Conservation (phyloP, 2,329 filamentous ascomycete genomes). For the Colletotrichum aenigma region DNA sequence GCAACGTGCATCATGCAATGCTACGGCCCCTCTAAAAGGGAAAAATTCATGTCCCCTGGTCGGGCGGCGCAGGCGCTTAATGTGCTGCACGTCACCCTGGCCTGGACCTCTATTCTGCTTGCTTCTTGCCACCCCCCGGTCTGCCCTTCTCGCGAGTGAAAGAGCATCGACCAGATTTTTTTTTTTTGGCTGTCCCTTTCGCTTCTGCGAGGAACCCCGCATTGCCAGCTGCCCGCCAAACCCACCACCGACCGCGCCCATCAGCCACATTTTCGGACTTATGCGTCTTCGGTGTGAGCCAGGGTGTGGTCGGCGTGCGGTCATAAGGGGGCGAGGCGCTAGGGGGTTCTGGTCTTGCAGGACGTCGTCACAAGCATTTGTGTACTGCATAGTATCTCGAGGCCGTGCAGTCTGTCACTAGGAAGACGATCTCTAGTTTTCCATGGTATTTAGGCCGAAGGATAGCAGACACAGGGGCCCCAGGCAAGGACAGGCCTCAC, state of each 20-base stretch:
- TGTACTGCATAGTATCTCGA: too few relatives aligned
- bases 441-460: not conserved
- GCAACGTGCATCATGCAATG: conserved; percentile 13
- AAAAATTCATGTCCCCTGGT: not conserved
- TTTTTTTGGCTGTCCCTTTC: not conserved
- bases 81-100: conserved; percentile 15
- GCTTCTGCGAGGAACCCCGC: conserved; percentile 1
- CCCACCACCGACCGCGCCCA: not conserved
- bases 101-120: not conserved
- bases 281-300: conserved; percentile 1
- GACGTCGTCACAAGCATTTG: not conserved
- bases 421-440: not conserved
- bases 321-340: not conserved
- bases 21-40: not conserved
- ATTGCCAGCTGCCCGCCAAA: not conserved
- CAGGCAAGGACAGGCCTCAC: conserved; percentile 6
- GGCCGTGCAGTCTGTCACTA: not conserved
- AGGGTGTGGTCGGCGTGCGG: not conserved
- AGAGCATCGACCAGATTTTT: not conserved
- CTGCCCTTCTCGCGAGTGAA: not conserved
- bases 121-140: conserved; percentile 12
- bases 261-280: conserved; percentile 11
- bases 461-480: not conserved
- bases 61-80: conserved; percentile 13
- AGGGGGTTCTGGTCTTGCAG: not conserved